These are phyloP conservation scores for Litchi chinensis DNA, from an alignment of 345 rosid genomes.

Conservation along the genomic window DNA sequence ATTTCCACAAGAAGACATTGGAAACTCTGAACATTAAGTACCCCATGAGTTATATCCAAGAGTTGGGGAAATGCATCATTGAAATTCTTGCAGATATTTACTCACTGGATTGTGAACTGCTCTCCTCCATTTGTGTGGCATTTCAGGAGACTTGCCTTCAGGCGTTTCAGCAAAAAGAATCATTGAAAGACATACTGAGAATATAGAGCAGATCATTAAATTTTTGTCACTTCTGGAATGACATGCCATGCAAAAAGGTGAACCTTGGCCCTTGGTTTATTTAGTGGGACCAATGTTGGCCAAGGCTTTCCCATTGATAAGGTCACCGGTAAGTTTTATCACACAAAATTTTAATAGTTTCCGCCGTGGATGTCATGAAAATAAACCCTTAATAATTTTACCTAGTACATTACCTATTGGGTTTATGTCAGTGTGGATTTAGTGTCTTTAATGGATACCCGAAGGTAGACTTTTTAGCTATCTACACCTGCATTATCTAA, in stretches of 20 bases:
- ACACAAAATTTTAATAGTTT: background rate
- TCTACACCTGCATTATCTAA: background rate
- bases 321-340: conserved; percentile 72
- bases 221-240: conserved; percentile 59
- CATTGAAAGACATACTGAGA: conserved; percentile 37
- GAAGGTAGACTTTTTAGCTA: background rate
- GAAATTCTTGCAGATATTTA: conserved; percentile 69
- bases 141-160: conserved; percentile 61
- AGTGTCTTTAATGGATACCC: background rate
- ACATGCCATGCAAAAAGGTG: conserved; percentile 50
- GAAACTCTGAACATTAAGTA: conserved; percentile 38
- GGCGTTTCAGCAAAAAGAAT: conserved; percentile 51
- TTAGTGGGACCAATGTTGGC: conserved; percentile 75
- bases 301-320: conserved; percentile 63
- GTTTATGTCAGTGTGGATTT: background rate
- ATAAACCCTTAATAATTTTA: background rate
- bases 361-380: background rate
- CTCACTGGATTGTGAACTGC: conserved; percentile 53
- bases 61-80: conserved; percentile 79
- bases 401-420: background rate
- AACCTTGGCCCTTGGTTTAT: conserved; percentile 75
- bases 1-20: conserved; percentile 36
- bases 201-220: conserved; percentile 50
- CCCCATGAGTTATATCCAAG: conserved; percentile 51
- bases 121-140: conserved; percentile 49